Conservation (phyloP, 129 eudicot genomes). For the Centrapalus pauciflorus region DNA sequence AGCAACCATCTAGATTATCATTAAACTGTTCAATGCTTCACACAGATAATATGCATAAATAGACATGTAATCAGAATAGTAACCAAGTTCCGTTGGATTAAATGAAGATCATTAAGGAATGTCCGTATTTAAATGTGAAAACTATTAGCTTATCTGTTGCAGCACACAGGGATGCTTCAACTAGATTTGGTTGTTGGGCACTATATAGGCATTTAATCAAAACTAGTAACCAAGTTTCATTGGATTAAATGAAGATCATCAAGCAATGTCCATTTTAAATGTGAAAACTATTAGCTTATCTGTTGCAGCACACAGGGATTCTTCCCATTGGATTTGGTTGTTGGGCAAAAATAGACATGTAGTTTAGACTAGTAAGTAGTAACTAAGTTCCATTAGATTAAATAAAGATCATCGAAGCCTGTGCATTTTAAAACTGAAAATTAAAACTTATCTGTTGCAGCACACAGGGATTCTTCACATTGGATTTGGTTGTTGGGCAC, state of each 20-base stretch:
- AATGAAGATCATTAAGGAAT: conserved; percentile 5
- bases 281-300: not conserved
- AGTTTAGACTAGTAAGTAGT: not conserved
- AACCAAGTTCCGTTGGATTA: not conserved
- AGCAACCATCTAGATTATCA: not conserved
- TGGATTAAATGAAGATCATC: conserved; percentile 6
- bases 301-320: too few species aligned
- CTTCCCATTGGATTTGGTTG: too few species aligned
- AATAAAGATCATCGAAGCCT: conserved; percentile 5
- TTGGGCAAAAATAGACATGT: conserved; percentile 3
- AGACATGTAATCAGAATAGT: not conserved
- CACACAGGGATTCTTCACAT: conserved; percentile 78
- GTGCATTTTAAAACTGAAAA: not conserved
- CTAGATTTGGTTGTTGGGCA: too few species aligned
- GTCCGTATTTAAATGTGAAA: not conserved
- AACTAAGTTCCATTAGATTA: not conserved
- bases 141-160: not conserved
- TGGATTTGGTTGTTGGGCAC: conserved; percentile 61
- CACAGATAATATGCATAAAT: not conserved
- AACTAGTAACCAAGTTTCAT: not conserved
- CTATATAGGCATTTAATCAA: not conserved
- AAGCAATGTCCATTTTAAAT: not conserved
- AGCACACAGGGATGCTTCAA: too few species aligned
- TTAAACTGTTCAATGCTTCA: not conserved
- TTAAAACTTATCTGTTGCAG: conserved; percentile 33